phyloP scores from a whole-genome alignment of 306 rosid genomes.

The Sophora flavescens region DNA sequence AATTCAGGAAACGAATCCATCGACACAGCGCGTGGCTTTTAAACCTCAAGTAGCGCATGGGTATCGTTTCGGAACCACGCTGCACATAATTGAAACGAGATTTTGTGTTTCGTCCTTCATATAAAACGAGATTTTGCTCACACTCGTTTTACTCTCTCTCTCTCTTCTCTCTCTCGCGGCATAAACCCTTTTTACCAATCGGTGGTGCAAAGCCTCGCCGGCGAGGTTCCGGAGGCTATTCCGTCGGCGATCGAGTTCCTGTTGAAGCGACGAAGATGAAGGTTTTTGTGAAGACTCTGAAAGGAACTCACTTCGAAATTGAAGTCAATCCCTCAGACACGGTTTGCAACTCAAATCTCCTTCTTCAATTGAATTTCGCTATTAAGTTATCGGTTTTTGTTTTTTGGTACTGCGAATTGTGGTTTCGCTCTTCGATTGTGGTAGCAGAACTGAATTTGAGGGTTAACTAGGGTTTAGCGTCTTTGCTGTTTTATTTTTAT shows the following conservation, averaged over 20 bases:
- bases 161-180: conserved; percentile 35
- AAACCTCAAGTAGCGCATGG: not conserved
- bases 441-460: conserved; percentile 22
- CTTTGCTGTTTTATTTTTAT: not conserved
- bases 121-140: conserved; percentile 20
- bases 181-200: conserved; percentile 47
- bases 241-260: conserved; percentile 42
- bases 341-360: conserved; percentile 48
- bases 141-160: conserved; percentile 21
- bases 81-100: not conserved
- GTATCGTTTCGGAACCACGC: not conserved
- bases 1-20: not conserved
- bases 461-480: conserved; percentile 52
- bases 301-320: conserved; percentile 83
- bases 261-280: conserved; percentile 62
- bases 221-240: conserved; percentile 31
- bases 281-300: conserved; percentile 83
- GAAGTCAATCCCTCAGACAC: conserved; percentile 67
- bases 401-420: not conserved
- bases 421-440: not conserved
- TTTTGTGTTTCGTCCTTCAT: not conserved
- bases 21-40: not conserved
- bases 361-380: not conserved
- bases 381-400: not conserved
- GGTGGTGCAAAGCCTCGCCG: conserved; percentile 26